Percentiles rank a stretch among this genome's conserved stretches.
Evolutionary conservation across 768 basidiomycete species (phyloP).

Genomic region (Cystobasidium tubakii): DNA sequence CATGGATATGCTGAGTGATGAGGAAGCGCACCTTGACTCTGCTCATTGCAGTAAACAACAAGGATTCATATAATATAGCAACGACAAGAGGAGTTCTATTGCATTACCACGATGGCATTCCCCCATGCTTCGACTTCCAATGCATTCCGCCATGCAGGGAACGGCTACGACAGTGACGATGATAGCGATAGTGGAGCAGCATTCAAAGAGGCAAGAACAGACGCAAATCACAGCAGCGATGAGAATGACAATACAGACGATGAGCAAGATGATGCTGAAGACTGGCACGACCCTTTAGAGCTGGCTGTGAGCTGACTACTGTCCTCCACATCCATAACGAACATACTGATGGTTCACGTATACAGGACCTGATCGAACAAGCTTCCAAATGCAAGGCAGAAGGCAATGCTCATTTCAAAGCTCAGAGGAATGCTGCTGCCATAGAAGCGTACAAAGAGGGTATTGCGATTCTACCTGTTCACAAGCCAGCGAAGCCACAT

Average conservation of each 20-base stretch:
- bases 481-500: neutral
- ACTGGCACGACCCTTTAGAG: constrained; percentile 19
- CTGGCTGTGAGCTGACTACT: constrained; percentile 20
- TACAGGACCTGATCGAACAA: constrained; percentile 36
- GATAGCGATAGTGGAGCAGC: neutral
- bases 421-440: constrained; percentile 20
- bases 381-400: constrained; percentile 23
- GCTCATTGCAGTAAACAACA: too few species aligned
- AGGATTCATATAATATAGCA: too few species aligned
- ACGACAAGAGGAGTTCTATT: too few species aligned
- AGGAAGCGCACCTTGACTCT: neutral
- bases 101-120: neutral
- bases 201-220: neutral
- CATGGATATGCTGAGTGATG: too few species aligned
- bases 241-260: neutral
- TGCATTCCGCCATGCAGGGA: neutral
- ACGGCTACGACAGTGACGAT: neutral
- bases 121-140: neutral
- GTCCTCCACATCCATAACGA: neutral
- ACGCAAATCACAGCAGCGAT: neutral
- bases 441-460: constrained; percentile 36
- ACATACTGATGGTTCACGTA: neutral
- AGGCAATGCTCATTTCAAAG: constrained; percentile 35
- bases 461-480: constrained; percentile 28
- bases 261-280: neutral